Percentiles rank a stretch among this genome's conserved stretches.
Conservation (phyloP, 805 yeast genomes). For the Yueomyces sinensis region DNA sequence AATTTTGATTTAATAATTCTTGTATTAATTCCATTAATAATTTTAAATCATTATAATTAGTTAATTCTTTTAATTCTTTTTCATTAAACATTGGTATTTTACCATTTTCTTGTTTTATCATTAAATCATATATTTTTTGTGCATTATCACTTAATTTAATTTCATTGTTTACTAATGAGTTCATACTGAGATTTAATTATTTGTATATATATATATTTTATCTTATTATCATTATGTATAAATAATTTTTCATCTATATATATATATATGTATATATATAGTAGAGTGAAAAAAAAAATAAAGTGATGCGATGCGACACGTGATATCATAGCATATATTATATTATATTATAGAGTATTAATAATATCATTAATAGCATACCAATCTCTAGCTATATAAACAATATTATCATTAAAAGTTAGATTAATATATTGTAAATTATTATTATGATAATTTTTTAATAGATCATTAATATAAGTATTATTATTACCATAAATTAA, state of each 20-base stretch:
- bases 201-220: too few relatives aligned
- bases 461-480: background rate
- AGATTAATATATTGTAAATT: too few relatives aligned
- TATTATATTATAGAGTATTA: background rate
- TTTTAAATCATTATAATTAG: slow-evolving; percentile 28
- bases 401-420: too few relatives aligned
- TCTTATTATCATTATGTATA: too few relatives aligned
- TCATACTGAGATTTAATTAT: too few relatives aligned
- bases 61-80: slow-evolving; percentile 45
- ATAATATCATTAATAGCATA: background rate
- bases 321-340: too few relatives aligned
- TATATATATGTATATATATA: too few relatives aligned
- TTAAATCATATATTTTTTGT: slow-evolving; percentile 42
- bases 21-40: slow-evolving; percentile 38
- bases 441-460: background rate
- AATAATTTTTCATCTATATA: too few relatives aligned
- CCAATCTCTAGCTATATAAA: slow-evolving; percentile 3
- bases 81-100: slow-evolving; percentile 47
- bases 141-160: slow-evolving; percentile 32
- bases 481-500: background rate
- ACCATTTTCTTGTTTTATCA: slow-evolving; percentile 37
- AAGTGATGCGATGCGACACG: too few relatives aligned
- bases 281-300: too few relatives aligned
- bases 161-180: background rate
- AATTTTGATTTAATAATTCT: slow-evolving; percentile 39